Base-by-base conservation (phyloP, 495 filamentous ascomycete genomes). In the Chaetomidium leptoderma region DNA sequence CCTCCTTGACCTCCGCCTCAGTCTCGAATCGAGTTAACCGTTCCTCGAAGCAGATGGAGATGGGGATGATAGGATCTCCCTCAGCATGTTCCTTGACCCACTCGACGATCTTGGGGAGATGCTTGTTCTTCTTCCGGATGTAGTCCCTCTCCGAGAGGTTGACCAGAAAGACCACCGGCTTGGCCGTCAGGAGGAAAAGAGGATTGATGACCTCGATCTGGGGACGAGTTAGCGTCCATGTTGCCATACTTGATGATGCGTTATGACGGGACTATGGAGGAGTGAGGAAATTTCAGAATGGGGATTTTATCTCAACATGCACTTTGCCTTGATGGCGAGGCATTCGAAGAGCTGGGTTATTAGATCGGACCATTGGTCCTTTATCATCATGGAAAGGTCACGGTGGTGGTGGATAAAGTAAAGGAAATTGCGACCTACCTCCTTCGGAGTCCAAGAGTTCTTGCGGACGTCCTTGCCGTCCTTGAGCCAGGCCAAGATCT, bases 291-390 rank as follows among this genome's bases (percentile, higher is more conserved):
- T 21, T 64, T 76, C 79, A 82, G 79, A 79, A 64, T 59, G 68
- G 62, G 68, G 60, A 76, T 73, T 78, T 86, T 74, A 86, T 96
- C 89, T 95, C 93, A 97, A 74, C 64, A 83, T 79, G 82, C 77
- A 75, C 84, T 86, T 86, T 80, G 78, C 82, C 81, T 86, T 40
- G 71, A 78, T 77, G 71, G 64, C 70, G 79, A 81, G 86, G 78
- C 83, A 83, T 86, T 97, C 93, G 84, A 95, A 86, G 93, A 98
- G 93, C 93, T 98, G 93, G 93, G 93, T 88, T 96, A 61, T 91
- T 88, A 80, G 80, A 79, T 90, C 86, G 87, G 92, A 91, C 89
- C 80, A 80, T 76, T 83, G 84, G 89, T 91, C 92, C 87, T 96
- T 96, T 85, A 84, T 98, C 93, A 97, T 98, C 93, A 93, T 87